These are phyloP conservation scores for Camellia japonica DNA, from an alignment of 148 eudicot species.

Conservation along the genomic window DNA sequence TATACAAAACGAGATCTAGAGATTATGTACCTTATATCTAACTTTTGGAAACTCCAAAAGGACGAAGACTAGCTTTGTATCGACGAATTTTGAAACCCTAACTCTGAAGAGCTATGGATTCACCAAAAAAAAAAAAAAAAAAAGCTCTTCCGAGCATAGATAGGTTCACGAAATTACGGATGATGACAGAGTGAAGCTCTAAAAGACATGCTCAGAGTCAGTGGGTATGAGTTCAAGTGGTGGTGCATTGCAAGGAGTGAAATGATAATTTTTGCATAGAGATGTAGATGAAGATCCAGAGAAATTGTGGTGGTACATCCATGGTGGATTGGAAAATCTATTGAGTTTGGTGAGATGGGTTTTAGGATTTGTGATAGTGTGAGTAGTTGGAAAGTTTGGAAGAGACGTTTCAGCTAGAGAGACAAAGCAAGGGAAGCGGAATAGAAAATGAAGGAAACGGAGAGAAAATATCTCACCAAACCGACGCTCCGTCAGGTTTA, in stretches of 20 bases:
- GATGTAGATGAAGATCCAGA: not conserved
- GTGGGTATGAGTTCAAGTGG: not conserved
- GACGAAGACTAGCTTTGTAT: not conserved
- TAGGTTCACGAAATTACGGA: slow-evolving; percentile 1
- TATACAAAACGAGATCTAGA: not conserved
- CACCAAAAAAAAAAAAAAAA: not conserved
- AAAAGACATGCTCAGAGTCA: not conserved
- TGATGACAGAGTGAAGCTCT: not conserved
- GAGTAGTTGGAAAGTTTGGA: not conserved
- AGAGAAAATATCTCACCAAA: not conserved
- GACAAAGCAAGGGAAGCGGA: not conserved
- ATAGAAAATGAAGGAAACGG: not conserved
- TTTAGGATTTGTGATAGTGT: not conserved
- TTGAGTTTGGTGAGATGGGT: not conserved
- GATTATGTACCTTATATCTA: not conserved
- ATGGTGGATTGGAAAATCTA: not conserved
- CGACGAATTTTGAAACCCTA: slow-evolving; percentile 14
- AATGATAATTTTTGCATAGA: not conserved
- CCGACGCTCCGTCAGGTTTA: too few relatives aligned
- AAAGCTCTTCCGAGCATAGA: not conserved
- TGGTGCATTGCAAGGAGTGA: not conserved
- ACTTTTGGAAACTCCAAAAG: not conserved
- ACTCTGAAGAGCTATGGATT: slow-evolving; percentile 1
- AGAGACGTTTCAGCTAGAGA: not conserved
- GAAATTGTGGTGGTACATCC: not conserved